Evolutionary conservation across 2,329 filamentous ascomycete species (phyloP).

Genomic region (Tolypocladium sp.): DNA sequence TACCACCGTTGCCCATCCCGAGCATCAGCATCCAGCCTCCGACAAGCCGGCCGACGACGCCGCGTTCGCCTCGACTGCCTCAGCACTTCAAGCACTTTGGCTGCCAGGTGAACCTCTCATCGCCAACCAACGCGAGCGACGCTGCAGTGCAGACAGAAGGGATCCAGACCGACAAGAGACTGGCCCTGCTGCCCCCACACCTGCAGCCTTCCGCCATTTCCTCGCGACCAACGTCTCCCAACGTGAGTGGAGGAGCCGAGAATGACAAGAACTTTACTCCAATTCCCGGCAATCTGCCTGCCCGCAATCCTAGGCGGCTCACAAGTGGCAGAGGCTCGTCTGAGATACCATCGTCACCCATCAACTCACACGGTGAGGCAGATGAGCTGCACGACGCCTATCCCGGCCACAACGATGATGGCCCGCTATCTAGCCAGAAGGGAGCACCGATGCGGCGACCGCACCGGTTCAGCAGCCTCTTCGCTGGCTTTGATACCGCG

Average conservation of each 20-base stretch:
- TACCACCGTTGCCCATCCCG: slow-evolving; percentile 53
- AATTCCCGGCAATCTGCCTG: slow-evolving; percentile 43
- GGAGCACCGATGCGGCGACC: slow-evolving; percentile 54
- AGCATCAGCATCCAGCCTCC: slow-evolving; percentile 90
- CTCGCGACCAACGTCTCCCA: slow-evolving; percentile 50
- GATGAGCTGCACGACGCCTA: slow-evolving; percentile 50
- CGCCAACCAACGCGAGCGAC: slow-evolving; percentile 13
- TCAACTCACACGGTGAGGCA: slow-evolving; percentile 26
- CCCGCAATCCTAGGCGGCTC: slow-evolving; percentile 51
- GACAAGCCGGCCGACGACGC: slow-evolving; percentile 71
- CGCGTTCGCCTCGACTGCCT: slow-evolving; percentile 63
- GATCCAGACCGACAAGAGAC: slow-evolving; percentile 72
- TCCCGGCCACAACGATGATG: slow-evolving; percentile 73
- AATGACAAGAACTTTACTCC: slow-evolving; percentile 38
- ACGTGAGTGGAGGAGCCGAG: slow-evolving; percentile 17
- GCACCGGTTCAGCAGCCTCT: slow-evolving; percentile 73
- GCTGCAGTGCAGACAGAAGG: slow-evolving; percentile 74
- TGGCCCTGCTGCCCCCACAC: slow-evolving; percentile 66
- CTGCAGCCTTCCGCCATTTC: slow-evolving; percentile 70
- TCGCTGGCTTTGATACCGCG: slow-evolving; percentile 69
- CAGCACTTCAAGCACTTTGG: slow-evolving; percentile 75
- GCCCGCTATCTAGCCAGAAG: slow-evolving; percentile 53
- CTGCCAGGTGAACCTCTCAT: slow-evolving; percentile 58
- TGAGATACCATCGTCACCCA: slow-evolving; percentile 43
- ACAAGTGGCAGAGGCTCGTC: slow-evolving; percentile 33